These are phyloP conservation scores for Deakozyma indianensis DNA, from an alignment of 805 yeast species.

Conservation along the genomic window DNA sequence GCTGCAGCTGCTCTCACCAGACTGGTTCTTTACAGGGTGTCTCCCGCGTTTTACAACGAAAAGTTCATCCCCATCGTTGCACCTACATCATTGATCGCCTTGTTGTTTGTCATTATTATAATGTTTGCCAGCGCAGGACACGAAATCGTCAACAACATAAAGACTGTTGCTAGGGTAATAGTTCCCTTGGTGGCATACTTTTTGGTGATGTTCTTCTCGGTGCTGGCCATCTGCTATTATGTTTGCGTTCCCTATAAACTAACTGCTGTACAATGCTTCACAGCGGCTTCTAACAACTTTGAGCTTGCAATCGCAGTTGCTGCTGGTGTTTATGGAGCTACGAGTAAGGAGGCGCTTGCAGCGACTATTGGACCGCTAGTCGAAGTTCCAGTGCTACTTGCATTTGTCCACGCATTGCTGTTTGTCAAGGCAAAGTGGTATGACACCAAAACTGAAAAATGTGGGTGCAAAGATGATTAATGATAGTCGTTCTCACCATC, in stretches of 20 bases:
- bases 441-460: constrained; percentile 3
- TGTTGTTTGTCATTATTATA: constrained; percentile 36
- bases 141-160: constrained; percentile 32
- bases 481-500: too few species aligned
- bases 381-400: constrained; percentile 38
- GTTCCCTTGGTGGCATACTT: constrained; percentile 37
- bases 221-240: constrained; percentile 20
- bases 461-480: constrained; percentile 5
- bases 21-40: constrained; percentile 20
- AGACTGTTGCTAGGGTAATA: constrained; percentile 34
- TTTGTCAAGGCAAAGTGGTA: constrained; percentile 4
- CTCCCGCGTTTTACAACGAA: constrained; percentile 18
- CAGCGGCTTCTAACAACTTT: constrained; percentile 45
- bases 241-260: constrained; percentile 21
- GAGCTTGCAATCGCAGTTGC: constrained; percentile 43
- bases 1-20: constrained; percentile 32
- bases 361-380: constrained; percentile 46
- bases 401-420: constrained; percentile 11
- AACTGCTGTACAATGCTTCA: constrained; percentile 37
- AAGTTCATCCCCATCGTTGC: constrained; percentile 27
- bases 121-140: constrained; percentile 38
- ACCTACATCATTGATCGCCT: constrained; percentile 38
- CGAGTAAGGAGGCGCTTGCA: constrained; percentile 39
- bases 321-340: constrained; percentile 36
- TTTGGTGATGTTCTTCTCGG: constrained; percentile 32